Conservation (phyloP, 2,329 filamentous ascomycete genomes). For the Hymenoscyphus repandus region DNA sequence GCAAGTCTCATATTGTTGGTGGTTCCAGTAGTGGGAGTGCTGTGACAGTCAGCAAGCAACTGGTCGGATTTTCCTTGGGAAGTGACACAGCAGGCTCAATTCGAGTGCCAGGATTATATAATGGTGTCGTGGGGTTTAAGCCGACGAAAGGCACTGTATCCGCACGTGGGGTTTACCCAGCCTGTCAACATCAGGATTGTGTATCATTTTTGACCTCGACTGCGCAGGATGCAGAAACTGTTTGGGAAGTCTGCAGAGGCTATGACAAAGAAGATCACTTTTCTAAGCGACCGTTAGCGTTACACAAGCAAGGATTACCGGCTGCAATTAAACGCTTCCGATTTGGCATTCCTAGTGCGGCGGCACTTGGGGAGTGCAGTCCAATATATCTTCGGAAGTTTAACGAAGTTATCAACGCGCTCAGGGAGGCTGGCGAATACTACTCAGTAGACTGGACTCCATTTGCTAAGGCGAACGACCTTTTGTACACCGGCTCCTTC, state of each 20-base stretch:
- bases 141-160: conserved; percentile 46
- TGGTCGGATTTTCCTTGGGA: conserved; percentile 49
- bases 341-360: conserved; percentile 44
- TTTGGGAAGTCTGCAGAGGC: conserved; percentile 43
- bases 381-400: conserved; percentile 39
- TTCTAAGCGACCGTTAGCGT: conserved; percentile 38
- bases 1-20: conserved; percentile 44
- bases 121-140: conserved; percentile 43
- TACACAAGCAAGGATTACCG: background rate
- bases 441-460: conserved; percentile 35
- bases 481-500: conserved; percentile 48
- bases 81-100: conserved; percentile 51
- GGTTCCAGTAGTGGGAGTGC: conserved; percentile 49
- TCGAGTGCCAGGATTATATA: conserved; percentile 44
- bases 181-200: conserved; percentile 49
- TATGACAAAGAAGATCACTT: conserved; percentile 45
- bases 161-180: conserved; percentile 42
- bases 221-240: conserved; percentile 40
- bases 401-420: conserved; percentile 34
- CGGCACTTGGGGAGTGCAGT: conserved; percentile 39
- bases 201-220: conserved; percentile 43
- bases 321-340: conserved; percentile 11
- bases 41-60: conserved; percentile 44
- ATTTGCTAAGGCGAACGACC: conserved; percentile 43
- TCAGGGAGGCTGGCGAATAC: conserved; percentile 34